Evolutionary conservation across 768 basidiomycete genomes (phyloP).

Genomic region (Termitomyces sp.): DNA sequence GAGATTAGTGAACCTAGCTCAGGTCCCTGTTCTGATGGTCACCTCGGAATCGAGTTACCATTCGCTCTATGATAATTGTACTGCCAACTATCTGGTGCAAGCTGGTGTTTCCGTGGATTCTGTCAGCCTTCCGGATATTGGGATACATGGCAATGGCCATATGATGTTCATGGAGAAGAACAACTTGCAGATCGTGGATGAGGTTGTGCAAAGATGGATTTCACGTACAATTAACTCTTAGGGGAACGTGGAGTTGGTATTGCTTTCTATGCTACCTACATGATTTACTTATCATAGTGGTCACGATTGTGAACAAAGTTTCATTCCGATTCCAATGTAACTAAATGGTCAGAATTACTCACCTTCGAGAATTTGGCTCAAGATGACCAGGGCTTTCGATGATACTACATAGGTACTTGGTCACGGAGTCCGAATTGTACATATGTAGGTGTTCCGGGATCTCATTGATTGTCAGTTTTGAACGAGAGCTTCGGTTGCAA

Average conservation of each 20-base stretch:
- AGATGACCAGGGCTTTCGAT: background rate
- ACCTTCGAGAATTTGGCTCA: too few relatives aligned
- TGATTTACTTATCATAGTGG: too few relatives aligned
- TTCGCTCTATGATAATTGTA: constrained; percentile 44
- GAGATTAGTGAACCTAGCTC: constrained; percentile 35
- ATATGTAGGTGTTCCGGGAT: too few relatives aligned
- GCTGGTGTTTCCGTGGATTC: constrained; percentile 44
- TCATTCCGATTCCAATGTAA: background rate
- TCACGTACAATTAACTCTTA: too few relatives aligned
- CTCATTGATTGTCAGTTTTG: too few relatives aligned
- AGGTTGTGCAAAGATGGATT: constrained; percentile 18
- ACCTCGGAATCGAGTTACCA: constrained; percentile 51
- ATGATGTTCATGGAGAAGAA: constrained; percentile 58
- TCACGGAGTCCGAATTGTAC: too few relatives aligned
- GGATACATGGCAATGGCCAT: constrained; percentile 52
- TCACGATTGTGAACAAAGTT: too few relatives aligned
- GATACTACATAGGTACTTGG: too few relatives aligned
- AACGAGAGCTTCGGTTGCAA: too few relatives aligned
- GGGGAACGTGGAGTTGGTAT: too few relatives aligned
- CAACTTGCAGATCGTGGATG: constrained; percentile 35
- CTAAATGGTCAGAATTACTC: too few relatives aligned
- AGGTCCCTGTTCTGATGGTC: constrained; percentile 43
- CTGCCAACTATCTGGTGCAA: constrained; percentile 36
- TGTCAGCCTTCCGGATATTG: constrained; percentile 35
- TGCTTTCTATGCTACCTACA: too few relatives aligned